phyloP scores from a whole-genome alignment of 2,329 filamentous ascomycete species.

The Calonectria pteridis region DNA sequence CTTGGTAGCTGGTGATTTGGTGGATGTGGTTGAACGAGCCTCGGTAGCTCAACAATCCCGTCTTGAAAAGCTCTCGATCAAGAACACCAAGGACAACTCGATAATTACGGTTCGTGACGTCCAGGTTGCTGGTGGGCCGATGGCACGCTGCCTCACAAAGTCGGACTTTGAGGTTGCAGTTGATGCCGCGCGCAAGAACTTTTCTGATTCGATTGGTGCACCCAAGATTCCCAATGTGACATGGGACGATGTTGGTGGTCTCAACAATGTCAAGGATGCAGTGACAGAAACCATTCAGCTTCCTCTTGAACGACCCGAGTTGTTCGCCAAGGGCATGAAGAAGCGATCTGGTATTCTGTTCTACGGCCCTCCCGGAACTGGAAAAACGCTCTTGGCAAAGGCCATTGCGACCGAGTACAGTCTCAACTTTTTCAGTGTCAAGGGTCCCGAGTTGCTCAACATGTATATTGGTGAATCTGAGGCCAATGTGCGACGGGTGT shows the following conservation, averaged over 20 bases:
- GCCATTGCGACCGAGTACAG: slow-evolving; percentile 95
- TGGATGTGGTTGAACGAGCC: slow-evolving; percentile 94
- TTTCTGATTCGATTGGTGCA: slow-evolving; percentile 95
- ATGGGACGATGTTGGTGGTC: slow-evolving; percentile 95
- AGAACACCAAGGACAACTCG: slow-evolving; percentile 52
- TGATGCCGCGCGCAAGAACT: slow-evolving; percentile 96
- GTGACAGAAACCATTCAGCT: slow-evolving; percentile 97
- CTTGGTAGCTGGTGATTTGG: slow-evolving; percentile 91
- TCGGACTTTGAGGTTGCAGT: slow-evolving; percentile 93
- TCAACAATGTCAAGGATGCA: slow-evolving; percentile 96
- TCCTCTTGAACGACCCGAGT: slow-evolving; percentile 88
- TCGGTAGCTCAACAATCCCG: slow-evolving; percentile 81
- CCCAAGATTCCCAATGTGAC: slow-evolving; percentile 98
- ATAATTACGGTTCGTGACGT: slow-evolving; percentile 81
- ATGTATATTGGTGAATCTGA: slow-evolving; percentile 98
- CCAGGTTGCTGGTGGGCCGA: slow-evolving; percentile 86
- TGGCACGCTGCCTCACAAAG: slow-evolving; percentile 82
- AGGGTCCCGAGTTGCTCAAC: slow-evolving; percentile 90
- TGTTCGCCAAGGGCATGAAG: slow-evolving; percentile 98
- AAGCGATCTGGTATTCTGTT: slow-evolving; percentile 95
- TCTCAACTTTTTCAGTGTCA: slow-evolving; percentile 94
- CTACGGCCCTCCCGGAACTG: slow-evolving; percentile 91
- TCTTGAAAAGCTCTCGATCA: slow-evolving; percentile 77
- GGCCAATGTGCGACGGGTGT: slow-evolving; percentile 90
- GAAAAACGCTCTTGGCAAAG: slow-evolving; percentile 93